phyloP scores from a whole-genome alignment of 441 rosid species.

The Pelargonium australe region DNA sequence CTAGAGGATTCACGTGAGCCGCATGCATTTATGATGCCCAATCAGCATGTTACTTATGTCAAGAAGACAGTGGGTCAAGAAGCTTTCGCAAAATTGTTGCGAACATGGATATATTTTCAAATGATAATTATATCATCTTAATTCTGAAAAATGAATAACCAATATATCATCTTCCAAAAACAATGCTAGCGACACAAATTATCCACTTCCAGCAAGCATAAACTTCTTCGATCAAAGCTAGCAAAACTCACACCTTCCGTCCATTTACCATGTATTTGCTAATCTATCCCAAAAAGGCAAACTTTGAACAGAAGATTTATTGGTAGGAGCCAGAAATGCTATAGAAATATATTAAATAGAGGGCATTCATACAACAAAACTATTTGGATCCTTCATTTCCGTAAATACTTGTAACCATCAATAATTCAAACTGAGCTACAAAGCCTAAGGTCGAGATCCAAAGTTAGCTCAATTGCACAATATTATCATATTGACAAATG shows the following conservation, averaged over 20 bases:
- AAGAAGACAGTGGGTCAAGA: neutral
- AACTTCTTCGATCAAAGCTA: neutral
- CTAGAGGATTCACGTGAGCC: neutral
- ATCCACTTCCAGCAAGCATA: neutral
- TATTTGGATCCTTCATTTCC: neutral
- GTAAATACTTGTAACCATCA: neutral
- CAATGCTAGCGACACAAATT: neutral
- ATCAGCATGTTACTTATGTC: constrained; percentile 2
- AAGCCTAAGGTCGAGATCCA: too few relatives aligned
- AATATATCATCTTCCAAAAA: too few relatives aligned
- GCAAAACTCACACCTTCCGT: neutral
- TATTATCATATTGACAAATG: neutral
- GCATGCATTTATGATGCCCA: neutral
- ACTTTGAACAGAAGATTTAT: neutral
- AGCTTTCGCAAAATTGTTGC: neutral
- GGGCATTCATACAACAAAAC: neutral
- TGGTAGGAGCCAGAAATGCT: neutral
- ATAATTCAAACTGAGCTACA: neutral
- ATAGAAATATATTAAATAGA: neutral
- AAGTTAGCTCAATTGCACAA: neutral
- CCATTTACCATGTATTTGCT: neutral
- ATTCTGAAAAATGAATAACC: neutral
- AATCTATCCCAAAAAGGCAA: neutral
- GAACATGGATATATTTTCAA: too few relatives aligned
- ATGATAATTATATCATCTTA: too few relatives aligned